Percentiles rank a stretch among this genome's conserved stretches.
phyloP scores from a whole-genome alignment of 371 early-diverging fungal species.

The Syncephalis plumigaleata region DNA sequence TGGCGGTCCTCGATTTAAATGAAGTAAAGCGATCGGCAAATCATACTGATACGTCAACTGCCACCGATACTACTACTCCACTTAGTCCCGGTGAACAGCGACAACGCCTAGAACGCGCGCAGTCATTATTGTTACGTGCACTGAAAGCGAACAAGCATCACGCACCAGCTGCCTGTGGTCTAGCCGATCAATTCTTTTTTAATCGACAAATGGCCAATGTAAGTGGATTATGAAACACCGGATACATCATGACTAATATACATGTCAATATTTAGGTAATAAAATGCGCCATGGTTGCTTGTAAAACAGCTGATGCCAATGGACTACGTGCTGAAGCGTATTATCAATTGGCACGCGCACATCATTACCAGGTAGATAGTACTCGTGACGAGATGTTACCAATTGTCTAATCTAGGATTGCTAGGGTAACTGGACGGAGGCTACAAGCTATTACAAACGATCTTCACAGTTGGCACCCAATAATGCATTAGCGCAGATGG shows the following conservation, averaged over 20 bases:
- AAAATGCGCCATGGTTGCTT: constrained; percentile 5
- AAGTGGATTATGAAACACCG: no score
- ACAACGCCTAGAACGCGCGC: constrained; percentile 13
- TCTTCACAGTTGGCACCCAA: constrained; percentile 45
- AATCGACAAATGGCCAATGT: constrained; percentile 25
- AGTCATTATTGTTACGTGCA: constrained; percentile 21
- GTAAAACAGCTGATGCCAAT: constrained; percentile 18
- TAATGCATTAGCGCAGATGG: constrained; percentile 52
- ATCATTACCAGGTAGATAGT: constrained; percentile 24
- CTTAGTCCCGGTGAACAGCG: constrained; percentile 14
- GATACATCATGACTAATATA: neutral
- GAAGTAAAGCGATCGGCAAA: constrained; percentile 21
- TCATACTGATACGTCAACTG: constrained; percentile 2
- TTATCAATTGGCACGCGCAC: constrained; percentile 34
- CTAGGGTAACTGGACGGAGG: constrained; percentile 43
- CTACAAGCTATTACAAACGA: constrained; percentile 46
- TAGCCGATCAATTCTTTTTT: constrained; percentile 36
- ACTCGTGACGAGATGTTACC: no score
- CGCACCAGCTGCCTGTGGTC: constrained; percentile 19
- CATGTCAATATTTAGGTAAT: neutral
- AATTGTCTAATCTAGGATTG: no score
- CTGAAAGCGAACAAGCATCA: constrained; percentile 17
- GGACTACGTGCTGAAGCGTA: constrained; percentile 36
- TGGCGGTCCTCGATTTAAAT: constrained; percentile 68
- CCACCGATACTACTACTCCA: no score